Percentiles rank a stretch among this genome's conserved stretches.
phyloP scores from a whole-genome alignment of 2,329 filamentous ascomycete genomes.

The Chaetomiaceae sp. region DNA sequence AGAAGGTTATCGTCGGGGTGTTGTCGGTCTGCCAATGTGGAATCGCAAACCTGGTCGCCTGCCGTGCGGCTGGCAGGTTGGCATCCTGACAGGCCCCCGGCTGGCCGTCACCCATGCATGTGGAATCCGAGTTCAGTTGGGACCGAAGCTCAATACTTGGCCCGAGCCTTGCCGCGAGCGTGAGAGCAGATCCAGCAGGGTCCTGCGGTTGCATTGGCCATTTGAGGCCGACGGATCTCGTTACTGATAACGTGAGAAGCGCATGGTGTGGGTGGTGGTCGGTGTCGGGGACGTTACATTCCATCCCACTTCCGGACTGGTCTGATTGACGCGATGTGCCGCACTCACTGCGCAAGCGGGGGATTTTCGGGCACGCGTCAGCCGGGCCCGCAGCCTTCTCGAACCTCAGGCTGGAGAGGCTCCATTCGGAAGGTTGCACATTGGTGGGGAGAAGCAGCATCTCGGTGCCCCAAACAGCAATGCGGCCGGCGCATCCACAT shows the following conservation, averaged over 20 bases:
- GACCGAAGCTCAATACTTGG: too few species aligned
- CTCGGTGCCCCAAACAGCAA: constrained; percentile 16
- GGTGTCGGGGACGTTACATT: neutral
- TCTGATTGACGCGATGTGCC: neutral
- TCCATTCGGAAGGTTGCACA: constrained; percentile 5
- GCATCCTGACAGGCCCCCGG: neutral
- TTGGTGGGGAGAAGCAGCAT: neutral
- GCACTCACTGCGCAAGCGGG: neutral
- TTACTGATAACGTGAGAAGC: neutral
- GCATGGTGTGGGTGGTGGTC: neutral
- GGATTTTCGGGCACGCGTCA: neutral
- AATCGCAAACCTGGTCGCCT: neutral
- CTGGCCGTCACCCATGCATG: too few species aligned
- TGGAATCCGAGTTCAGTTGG: too few species aligned
- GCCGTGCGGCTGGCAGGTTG: neutral
- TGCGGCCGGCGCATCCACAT: neutral
- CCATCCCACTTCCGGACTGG: neutral
- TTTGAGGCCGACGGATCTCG: neutral
- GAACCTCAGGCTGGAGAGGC: neutral
- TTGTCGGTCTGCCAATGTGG: constrained; percentile 10
- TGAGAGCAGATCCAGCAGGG: too few species aligned
- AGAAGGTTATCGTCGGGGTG: neutral
- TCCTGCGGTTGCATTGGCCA: too few species aligned
- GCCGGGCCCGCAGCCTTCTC: neutral
- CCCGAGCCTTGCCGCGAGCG: neutral